Conservation (phyloP, 2,329 filamentous ascomycete species). For the Claviceps purpurea region DNA sequence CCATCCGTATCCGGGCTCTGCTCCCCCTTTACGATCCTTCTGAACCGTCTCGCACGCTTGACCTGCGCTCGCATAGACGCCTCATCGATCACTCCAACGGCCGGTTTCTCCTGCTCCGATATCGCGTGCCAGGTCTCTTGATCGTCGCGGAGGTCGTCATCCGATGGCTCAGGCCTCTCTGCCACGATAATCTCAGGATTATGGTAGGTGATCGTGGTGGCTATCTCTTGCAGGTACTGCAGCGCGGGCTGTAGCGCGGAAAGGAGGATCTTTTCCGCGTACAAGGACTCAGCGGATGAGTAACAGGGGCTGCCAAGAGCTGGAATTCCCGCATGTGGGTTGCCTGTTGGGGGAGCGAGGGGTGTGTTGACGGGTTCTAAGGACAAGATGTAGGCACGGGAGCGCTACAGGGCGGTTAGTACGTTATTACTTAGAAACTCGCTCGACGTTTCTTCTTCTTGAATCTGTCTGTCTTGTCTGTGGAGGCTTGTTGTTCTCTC, state of each 20-base stretch:
- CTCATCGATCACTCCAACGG: slow-evolving; percentile 9
- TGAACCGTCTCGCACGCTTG: slow-evolving; percentile 15
- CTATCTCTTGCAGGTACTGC: slow-evolving; percentile 46
- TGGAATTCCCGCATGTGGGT: slow-evolving; percentile 26
- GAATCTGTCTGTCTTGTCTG: not conserved
- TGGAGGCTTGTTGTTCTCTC: not conserved
- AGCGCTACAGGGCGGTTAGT: slow-evolving; percentile 27
- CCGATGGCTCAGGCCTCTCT: slow-evolving; percentile 6
- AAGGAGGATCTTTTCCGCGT: slow-evolving; percentile 51
- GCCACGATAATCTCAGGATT: slow-evolving; percentile 26
- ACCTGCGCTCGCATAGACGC: slow-evolving; percentile 12
- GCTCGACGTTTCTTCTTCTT: not conserved
- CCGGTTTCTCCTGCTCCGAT: slow-evolving; percentile 17
- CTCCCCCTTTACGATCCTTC: slow-evolving; percentile 12
- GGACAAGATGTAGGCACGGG: slow-evolving; percentile 48
- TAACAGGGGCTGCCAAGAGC: slow-evolving; percentile 52
- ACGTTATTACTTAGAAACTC: not conserved
- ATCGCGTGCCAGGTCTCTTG: slow-evolving; percentile 17
- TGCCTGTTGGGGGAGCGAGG: slow-evolving; percentile 39
- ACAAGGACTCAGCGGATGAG: slow-evolving; percentile 47
- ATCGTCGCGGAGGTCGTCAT: slow-evolving; percentile 11
- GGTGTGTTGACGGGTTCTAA: slow-evolving; percentile 35
- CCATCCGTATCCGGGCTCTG: not conserved
- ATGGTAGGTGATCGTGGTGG: slow-evolving; percentile 22
- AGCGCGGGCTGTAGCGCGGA: slow-evolving; percentile 39